phyloP scores from a whole-genome alignment of 139 green algal species.

The Pedinophyceae sp. region DNA sequence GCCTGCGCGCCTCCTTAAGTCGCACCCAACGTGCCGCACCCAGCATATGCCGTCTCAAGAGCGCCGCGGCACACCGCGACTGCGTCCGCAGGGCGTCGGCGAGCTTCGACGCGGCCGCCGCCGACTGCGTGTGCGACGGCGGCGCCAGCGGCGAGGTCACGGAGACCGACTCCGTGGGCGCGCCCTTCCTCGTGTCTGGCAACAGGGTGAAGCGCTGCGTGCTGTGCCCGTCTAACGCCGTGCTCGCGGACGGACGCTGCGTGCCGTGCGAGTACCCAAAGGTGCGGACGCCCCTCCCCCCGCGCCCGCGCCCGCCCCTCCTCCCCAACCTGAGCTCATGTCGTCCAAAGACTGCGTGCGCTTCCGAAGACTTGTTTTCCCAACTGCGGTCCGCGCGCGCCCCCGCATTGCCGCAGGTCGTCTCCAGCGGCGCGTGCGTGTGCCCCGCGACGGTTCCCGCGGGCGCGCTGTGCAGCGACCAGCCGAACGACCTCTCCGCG shows the following conservation, averaged over 20 bases:
- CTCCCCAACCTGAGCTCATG: too few relatives aligned
- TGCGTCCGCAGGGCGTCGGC: too few relatives aligned
- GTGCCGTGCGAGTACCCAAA: neutral
- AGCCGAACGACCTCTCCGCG: neutral
- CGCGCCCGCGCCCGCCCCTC: too few relatives aligned
- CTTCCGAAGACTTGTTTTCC: too few relatives aligned
- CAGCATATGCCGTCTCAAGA: too few relatives aligned
- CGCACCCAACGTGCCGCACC: too few relatives aligned
- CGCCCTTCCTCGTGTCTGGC: neutral
- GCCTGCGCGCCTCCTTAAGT: too few relatives aligned
- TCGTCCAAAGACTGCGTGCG: too few relatives aligned
- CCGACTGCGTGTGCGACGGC: neutral
- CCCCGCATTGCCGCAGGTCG: too few relatives aligned
- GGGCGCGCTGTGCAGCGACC: neutral
- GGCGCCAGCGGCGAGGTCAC: neutral
- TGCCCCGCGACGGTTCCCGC: neutral
- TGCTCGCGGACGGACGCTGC: neutral
- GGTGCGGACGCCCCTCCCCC: too few relatives aligned
- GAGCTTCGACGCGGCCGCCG: neutral
- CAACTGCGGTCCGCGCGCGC: too few relatives aligned
- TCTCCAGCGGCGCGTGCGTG: neutral
- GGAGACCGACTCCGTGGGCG: neutral
- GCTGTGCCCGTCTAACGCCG: neutral
- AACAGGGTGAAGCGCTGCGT: neutral
- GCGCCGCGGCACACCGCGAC: too few relatives aligned